phyloP scores from a whole-genome alignment of 225 moss, liverwort and hornwort genomes.

The Straminergon stramineum region DNA sequence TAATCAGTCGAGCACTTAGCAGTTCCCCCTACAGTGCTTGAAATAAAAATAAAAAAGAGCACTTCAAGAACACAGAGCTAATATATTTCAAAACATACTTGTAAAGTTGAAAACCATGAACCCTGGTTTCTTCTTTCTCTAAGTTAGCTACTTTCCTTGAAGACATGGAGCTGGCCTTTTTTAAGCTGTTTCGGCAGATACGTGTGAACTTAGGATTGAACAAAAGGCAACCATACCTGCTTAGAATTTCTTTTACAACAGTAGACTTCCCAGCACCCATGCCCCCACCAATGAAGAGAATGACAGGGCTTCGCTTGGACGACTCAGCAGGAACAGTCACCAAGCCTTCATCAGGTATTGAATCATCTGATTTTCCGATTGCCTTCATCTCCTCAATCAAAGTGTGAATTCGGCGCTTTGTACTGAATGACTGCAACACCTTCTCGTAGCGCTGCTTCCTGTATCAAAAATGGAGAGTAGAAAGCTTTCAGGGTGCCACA shows the following conservation, averaged over 20 bases:
- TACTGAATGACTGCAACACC: background rate
- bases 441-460: background rate
- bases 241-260: background rate
- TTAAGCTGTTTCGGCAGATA: background rate
- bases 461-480: background rate
- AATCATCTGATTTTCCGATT: background rate
- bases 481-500: background rate
- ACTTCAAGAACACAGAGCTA: background rate
- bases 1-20: background rate
- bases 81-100: background rate
- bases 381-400: background rate
- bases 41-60: background rate
- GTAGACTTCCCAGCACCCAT: background rate
- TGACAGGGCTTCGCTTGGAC: background rate
- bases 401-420: background rate
- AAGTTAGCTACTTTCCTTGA: background rate
- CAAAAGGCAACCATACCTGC: background rate
- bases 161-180: background rate
- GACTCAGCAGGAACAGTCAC: background rate
- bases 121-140: background rate
- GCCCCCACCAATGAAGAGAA: background rate
- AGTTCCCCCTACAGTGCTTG: background rate
- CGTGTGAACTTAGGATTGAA: background rate
- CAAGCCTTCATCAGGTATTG: background rate
- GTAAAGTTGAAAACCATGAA: background rate